Evolutionary conservation across 345 rosid genomes (phyloP).

Genomic region (Rhizophora apiculata): DNA sequence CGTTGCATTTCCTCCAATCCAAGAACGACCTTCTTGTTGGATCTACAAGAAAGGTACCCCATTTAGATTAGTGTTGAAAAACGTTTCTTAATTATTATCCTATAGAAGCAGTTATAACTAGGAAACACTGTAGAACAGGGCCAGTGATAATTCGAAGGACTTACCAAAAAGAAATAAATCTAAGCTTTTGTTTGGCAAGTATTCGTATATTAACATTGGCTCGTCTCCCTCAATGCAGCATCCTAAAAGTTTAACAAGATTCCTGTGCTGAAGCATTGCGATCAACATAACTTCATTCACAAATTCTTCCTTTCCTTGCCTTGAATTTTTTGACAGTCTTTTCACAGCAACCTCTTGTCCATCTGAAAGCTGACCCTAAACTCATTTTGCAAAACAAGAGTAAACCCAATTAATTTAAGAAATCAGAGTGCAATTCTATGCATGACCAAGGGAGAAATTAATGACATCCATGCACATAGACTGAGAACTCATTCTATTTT

Average conservation of each 20-base stretch:
- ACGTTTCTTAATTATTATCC: too few species aligned
- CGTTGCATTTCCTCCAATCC: slow-evolving; percentile 16
- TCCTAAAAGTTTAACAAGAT: too few species aligned
- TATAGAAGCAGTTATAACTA: too few species aligned
- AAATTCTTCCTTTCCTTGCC: slow-evolving; percentile 21
- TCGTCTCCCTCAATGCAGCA: too few species aligned
- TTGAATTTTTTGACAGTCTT: background rate
- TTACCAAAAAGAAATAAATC: slow-evolving; percentile 17
- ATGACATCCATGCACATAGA: background rate
- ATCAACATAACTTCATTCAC: background rate
- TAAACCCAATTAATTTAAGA: background rate
- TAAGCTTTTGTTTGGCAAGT: background rate
- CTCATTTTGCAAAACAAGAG: background rate
- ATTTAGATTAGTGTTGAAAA: background rate
- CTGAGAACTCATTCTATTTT: background rate
- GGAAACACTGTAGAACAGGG: too few species aligned
- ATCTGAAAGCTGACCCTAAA: background rate
- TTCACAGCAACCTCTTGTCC: slow-evolving; percentile 21
- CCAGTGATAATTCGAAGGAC: background rate
- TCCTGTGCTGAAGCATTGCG: too few species aligned
- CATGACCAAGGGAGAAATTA: background rate
- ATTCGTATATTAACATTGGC: too few species aligned
- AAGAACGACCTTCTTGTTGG: background rate
- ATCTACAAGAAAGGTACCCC: slow-evolving; percentile 2
- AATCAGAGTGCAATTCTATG: background rate